These are phyloP conservation scores for Sugiyamaella floridensis DNA, from an alignment of 805 yeast genomes.

Conservation along the genomic window DNA sequence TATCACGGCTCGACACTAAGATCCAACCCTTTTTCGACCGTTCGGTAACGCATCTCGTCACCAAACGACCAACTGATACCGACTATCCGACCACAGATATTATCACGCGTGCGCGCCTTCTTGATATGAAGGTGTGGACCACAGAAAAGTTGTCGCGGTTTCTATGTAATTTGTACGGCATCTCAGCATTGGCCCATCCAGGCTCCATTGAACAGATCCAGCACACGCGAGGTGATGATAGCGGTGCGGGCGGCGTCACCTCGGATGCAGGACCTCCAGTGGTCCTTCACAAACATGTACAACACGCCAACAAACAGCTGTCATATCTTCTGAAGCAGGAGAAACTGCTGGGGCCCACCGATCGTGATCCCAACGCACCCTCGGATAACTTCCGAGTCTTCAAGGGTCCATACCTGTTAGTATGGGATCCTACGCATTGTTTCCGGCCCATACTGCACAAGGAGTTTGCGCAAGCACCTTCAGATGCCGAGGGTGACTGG, in stretches of 20 bases:
- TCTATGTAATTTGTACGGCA: slow-evolving; percentile 41
- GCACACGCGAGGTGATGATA: background rate
- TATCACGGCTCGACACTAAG: slow-evolving; percentile 32
- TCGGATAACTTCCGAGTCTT: slow-evolving; percentile 82
- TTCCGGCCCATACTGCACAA: slow-evolving; percentile 74
- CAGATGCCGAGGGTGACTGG: slow-evolving; percentile 39
- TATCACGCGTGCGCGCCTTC: slow-evolving; percentile 49
- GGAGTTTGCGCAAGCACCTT: slow-evolving; percentile 54
- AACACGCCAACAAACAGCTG: slow-evolving; percentile 32
- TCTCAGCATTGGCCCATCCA: slow-evolving; percentile 2
- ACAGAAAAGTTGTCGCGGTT: slow-evolving; percentile 79
- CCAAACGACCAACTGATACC: slow-evolving; percentile 47
- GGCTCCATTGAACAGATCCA: background rate
- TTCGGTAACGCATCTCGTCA: slow-evolving; percentile 69
- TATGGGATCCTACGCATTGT: slow-evolving; percentile 71
- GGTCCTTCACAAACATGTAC: slow-evolving; percentile 4
- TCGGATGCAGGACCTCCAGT: background rate
- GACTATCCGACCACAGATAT: slow-evolving; percentile 50
- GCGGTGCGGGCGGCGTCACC: background rate
- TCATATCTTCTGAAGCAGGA: slow-evolving; percentile 74
- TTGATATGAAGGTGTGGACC: slow-evolving; percentile 75
- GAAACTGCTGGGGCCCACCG: slow-evolving; percentile 77
- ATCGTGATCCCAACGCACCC: slow-evolving; percentile 78
- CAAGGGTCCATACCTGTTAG: slow-evolving; percentile 63
- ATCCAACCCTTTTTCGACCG: slow-evolving; percentile 54